phyloP scores from a whole-genome alignment of 345 rosid species.

The Eucalyptus curtisii region DNA sequence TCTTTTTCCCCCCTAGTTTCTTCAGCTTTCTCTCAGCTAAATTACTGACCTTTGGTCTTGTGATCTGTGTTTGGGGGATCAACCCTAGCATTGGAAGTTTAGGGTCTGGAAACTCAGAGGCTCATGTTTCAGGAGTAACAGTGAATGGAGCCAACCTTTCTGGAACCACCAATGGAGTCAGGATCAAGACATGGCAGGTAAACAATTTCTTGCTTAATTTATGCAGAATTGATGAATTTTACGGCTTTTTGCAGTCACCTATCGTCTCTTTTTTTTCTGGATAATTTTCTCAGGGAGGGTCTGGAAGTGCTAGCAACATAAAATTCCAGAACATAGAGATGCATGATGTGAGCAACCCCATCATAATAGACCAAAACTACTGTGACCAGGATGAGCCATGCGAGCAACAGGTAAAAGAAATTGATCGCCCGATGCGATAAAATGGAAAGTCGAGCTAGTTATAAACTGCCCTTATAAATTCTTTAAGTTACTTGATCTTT shows the following conservation, averaged over 20 bases:
- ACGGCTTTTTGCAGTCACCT: neutral
- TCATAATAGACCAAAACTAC: conserved; percentile 74
- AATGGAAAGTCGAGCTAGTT: neutral
- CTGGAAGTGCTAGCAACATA: conserved; percentile 70
- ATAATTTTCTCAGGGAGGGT: conserved; percentile 57
- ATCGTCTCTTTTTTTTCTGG: neutral
- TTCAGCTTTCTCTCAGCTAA: neutral
- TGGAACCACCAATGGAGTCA: conserved; percentile 66
- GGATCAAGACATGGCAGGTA: conserved; percentile 93
- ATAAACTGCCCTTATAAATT: neutral
- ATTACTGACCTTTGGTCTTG: neutral
- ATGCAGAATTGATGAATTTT: neutral
- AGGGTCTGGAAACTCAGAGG: conserved; percentile 41
- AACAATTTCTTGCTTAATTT: neutral
- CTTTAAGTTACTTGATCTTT: neutral
- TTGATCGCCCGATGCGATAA: neutral
- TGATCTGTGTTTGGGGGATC: neutral
- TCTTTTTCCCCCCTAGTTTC: neutral
- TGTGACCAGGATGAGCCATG: conserved; percentile 68
- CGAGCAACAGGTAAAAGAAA: conserved; percentile 35
- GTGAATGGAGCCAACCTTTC: conserved; percentile 54
- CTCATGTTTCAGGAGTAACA: conserved; percentile 54
- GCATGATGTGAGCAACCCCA: conserved; percentile 68
- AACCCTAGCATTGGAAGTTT: conserved; percentile 67
- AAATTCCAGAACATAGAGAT: conserved; percentile 56